A percentile compares a stretch with the other conserved stretches of the same genome.
Evolutionary conservation across 2,329 filamentous ascomycete species (phyloP).

Genomic region (Bretziella fagacearum): DNA sequence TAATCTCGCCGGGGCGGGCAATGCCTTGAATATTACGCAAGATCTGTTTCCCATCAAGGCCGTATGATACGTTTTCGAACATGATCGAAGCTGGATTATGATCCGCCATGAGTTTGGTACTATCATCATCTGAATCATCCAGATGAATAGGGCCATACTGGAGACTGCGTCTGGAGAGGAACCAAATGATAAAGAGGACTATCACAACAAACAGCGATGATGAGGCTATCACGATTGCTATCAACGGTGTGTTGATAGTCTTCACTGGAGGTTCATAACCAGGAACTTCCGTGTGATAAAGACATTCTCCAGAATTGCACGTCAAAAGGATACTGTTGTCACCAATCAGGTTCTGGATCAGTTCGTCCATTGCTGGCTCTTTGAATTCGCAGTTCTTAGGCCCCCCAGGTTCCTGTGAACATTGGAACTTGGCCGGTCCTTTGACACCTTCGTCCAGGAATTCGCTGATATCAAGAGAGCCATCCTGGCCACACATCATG

Average conservation of each 20-base stretch:
- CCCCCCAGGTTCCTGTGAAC: slow-evolving; percentile 46
- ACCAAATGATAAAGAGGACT: slow-evolving; percentile 71
- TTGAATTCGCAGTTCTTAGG: slow-evolving; percentile 60
- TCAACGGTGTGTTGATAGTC: slow-evolving; percentile 90
- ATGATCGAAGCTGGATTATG: slow-evolving; percentile 81
- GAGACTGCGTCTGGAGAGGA: slow-evolving; percentile 58
- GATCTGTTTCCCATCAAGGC: slow-evolving; percentile 75
- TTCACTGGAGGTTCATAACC: slow-evolving; percentile 81
- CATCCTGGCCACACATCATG: slow-evolving; percentile 84
- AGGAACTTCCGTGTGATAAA: slow-evolving; percentile 82
- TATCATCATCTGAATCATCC: slow-evolving; percentile 81
- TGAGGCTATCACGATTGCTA: slow-evolving; percentile 79
- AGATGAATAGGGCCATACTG: slow-evolving; percentile 60
- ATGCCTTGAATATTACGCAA: slow-evolving; percentile 64
- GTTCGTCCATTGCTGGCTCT: slow-evolving; percentile 79
- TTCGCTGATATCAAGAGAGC: slow-evolving; percentile 80
- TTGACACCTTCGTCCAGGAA: slow-evolving; percentile 71
- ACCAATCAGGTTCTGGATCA: slow-evolving; percentile 79
- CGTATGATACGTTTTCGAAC: slow-evolving; percentile 77
- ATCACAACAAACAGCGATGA: slow-evolving; percentile 78
- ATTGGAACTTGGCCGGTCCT: slow-evolving; percentile 73
- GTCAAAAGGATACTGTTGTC: slow-evolving; percentile 73
- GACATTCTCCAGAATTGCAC: slow-evolving; percentile 77
- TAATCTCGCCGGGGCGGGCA: slow-evolving; percentile 86
- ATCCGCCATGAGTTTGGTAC: slow-evolving; percentile 69